Evolutionary conservation across 1,139 yeast species (phyloP), one percentile per base, ranked within the genome.

Genomic region (Yamadazyma songkhlaensis): DNA sequence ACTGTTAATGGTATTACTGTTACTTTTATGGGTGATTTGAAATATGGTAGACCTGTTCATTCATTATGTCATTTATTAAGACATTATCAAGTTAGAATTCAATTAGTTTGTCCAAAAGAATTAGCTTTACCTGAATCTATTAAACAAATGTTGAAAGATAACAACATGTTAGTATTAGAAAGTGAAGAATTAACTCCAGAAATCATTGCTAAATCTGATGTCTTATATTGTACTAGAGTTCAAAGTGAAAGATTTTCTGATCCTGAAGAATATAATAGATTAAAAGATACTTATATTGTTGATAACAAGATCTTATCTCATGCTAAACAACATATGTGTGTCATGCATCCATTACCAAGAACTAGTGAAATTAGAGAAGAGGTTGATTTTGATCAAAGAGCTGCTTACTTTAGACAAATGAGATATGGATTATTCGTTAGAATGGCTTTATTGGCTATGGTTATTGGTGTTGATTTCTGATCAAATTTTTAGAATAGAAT

Each of bases 331-430:
- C 97, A 92, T 68, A 92, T 92, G 98, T 89, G 96, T 65, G 85
- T 94, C 47, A 84, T 94, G 95, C 99, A 94, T 64, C 99, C 99
- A 62, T 79, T 94, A 55, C 99, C 99, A 61, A 86, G 99, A 68
- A 89, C 88, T 50, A 84, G 81, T 54, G 99, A 94, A 71, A 90
- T 94, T 53, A 84, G 87, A 57, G 97, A 89, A 68, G 98, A 94
- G 71, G 97, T 94, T 54, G 99, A 94, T 66, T 92, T 90, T 58
- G 99, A 94, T 66, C 97, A 90, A 66, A 85, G 98, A 66, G 97
- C 98, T 49, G 97, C 97, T 44, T 92, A 92, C 73, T 92, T 92
- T 75, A 86, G 98, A 79, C 97, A 90, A 74, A 92, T 92, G 97
- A 84, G 94, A 67, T 92, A 92, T 60, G 99, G 99, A 45, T 76